Conservation (phyloP, 2,329 filamentous ascomycete genomes). For the Alternaria consortialis region DNA sequence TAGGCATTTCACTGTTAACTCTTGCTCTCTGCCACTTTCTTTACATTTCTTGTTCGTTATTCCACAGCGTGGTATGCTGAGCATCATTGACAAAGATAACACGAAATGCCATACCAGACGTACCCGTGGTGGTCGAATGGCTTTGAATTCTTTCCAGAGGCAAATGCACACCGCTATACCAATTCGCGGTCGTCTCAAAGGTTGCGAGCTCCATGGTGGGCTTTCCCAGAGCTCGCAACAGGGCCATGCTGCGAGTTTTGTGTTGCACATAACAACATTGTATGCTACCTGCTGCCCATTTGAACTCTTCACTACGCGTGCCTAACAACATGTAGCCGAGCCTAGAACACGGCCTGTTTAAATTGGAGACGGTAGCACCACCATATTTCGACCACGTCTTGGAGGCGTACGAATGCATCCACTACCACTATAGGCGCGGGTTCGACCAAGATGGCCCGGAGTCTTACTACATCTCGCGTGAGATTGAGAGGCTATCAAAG, state of each 20-base stretch:
- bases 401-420: conserved; percentile 11
- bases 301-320: neutral
- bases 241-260: conserved; percentile 23
- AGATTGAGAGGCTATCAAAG: conserved; percentile 20
- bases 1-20: neutral
- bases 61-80: neutral
- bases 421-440: conserved; percentile 22
- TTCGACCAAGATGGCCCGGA: conserved; percentile 16
- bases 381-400: neutral
- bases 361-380: conserved; percentile 9
- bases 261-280: conserved; percentile 12
- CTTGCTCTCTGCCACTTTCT: neutral
- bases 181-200: neutral
- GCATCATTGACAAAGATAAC: neutral
- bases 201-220: conserved; percentile 13
- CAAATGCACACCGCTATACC: conserved; percentile 5
- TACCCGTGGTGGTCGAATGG: conserved; percentile 10
- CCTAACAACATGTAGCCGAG: conserved; percentile 13
- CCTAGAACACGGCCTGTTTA: conserved; percentile 3
- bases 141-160: conserved; percentile 6
- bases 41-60: neutral
- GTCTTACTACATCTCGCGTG: conserved; percentile 17
- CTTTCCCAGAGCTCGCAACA: conserved; percentile 1
- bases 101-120: conserved; percentile 5
- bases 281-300: conserved; percentile 2